Evolutionary conservation across 2,329 filamentous ascomycete species (phyloP).

Genomic region (Penicillium fuscoglaucum): DNA sequence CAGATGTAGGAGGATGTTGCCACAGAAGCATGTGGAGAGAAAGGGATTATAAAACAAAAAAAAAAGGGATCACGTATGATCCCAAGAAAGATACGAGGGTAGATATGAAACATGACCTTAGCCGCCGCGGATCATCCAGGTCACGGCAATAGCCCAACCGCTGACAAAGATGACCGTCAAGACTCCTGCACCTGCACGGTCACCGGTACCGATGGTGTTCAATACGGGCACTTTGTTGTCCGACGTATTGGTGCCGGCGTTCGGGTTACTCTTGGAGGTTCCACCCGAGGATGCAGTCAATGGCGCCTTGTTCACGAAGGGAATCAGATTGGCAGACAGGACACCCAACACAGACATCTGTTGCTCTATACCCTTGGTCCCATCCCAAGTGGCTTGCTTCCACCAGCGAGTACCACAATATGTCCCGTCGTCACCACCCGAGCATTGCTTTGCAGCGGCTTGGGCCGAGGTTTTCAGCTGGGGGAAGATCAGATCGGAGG

Average conservation of each 20-base stretch:
- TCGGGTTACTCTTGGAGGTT: conserved; percentile 53
- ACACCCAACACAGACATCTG: conserved; percentile 45
- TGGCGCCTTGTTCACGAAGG: conserved; percentile 37
- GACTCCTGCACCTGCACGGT: conserved; percentile 41
- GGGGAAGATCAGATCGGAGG: conserved; percentile 56
- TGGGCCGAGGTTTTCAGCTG: conserved; percentile 59
- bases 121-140: conserved; percentile 34
- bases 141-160: conserved; percentile 30
- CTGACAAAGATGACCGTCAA: conserved; percentile 35
- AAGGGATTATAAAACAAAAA: conserved; percentile 19
- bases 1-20: conserved; percentile 6
- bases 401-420: conserved; percentile 56
- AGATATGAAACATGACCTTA: conserved; percentile 10
- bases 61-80: conserved; percentile 10
- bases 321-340: conserved; percentile 34
- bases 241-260: conserved; percentile 37
- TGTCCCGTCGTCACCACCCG: conserved; percentile 55
- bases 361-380: conserved; percentile 39
- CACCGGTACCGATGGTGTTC: conserved; percentile 34
- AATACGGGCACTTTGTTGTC: conserved; percentile 11
- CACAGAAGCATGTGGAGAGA: conserved; percentile 6
- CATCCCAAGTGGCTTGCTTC: conserved; percentile 36
- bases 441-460: conserved; percentile 65
- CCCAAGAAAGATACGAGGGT: conserved; percentile 1
- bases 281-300: conserved; percentile 56